These are phyloP conservation scores for Cylindrotheca closterium DNA, from an alignment of 108 stramenopile species.

Conservation along the genomic window DNA sequence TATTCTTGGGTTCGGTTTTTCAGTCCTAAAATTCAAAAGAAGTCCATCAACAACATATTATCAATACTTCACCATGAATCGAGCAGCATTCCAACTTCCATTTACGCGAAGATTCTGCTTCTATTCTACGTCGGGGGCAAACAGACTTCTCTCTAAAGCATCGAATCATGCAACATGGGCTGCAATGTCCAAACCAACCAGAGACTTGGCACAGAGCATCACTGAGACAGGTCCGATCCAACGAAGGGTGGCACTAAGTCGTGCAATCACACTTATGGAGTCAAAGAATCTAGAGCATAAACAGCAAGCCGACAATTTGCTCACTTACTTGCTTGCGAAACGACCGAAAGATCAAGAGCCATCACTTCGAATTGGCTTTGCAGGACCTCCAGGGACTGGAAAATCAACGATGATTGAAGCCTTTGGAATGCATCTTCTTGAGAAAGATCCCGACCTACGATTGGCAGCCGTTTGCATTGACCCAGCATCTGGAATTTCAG, in stretches of 20 bases:
- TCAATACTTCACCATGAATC: too few species aligned
- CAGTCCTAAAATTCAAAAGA: too few species aligned
- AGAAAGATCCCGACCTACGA: constrained; percentile 24
- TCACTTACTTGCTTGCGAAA: constrained; percentile 41
- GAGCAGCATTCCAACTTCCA: too few species aligned
- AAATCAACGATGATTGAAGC: constrained; percentile 66
- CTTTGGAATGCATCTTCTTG: constrained; percentile 64
- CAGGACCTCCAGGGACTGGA: constrained; percentile 70
- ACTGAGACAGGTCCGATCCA: constrained; percentile 1
- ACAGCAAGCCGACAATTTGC: constrained; percentile 60
- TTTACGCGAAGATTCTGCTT: too few species aligned
- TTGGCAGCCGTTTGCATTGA: constrained; percentile 92
- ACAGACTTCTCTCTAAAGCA: neutral
- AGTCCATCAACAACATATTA: too few species aligned
- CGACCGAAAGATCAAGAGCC: constrained; percentile 1
- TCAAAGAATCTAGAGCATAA: constrained; percentile 46
- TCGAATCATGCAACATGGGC: constrained; percentile 11
- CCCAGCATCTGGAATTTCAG: constrained; percentile 85
- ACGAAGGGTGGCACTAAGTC: constrained; percentile 60
- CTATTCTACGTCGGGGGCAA: too few species aligned
- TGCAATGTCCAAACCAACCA: constrained; percentile 16
- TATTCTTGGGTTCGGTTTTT: too few species aligned
- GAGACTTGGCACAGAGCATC: constrained; percentile 12
- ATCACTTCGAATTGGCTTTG: constrained; percentile 78
- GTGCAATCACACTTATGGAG: constrained; percentile 81